Conservation (phyloP, 2,329 filamentous ascomycete species). For the Penicillium sp. region DNA sequence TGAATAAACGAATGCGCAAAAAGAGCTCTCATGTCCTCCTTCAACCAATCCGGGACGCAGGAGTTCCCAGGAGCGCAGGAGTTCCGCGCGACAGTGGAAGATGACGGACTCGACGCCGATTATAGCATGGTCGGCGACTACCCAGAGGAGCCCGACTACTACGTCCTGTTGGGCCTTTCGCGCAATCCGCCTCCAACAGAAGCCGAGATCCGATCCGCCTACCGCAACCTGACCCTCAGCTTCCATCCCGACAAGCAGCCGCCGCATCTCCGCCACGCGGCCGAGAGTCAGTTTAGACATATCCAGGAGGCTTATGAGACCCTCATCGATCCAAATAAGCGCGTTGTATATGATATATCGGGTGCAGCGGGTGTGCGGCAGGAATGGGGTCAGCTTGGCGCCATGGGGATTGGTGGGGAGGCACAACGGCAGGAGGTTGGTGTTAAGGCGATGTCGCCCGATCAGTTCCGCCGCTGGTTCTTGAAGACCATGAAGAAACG, state of each 20-base stretch:
- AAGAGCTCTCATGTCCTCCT: slow-evolving; percentile 12
- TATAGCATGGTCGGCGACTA: slow-evolving; percentile 24
- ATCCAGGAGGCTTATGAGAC: slow-evolving; percentile 38
- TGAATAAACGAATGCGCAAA: background rate
- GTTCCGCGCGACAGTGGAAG: slow-evolving; percentile 11
- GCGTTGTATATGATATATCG: slow-evolving; percentile 37
- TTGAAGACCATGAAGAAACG: slow-evolving; percentile 34
- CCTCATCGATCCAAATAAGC: slow-evolving; percentile 35
- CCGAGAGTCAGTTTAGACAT: slow-evolving; percentile 31
- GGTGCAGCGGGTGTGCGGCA: slow-evolving; percentile 34
- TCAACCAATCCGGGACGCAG: slow-evolving; percentile 4
- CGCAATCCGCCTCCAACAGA: slow-evolving; percentile 35
- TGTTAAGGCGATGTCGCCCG: slow-evolving; percentile 31
- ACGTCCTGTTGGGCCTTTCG: slow-evolving; percentile 35
- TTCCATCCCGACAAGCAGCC: slow-evolving; percentile 43
- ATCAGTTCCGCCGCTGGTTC: slow-evolving; percentile 37
- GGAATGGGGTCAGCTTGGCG: slow-evolving; percentile 31
- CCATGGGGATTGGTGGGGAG: slow-evolving; percentile 27
- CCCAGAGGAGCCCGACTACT: slow-evolving; percentile 35
- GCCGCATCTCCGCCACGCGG: slow-evolving; percentile 29
- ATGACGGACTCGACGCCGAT: slow-evolving; percentile 22
- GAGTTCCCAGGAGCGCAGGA: slow-evolving; percentile 12
- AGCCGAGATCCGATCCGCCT: slow-evolving; percentile 38
- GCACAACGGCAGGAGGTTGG: slow-evolving; percentile 29
- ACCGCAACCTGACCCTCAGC: slow-evolving; percentile 36